Evolutionary conservation across 73 alveolate species (phyloP), one percentile per base, ranked within the genome.

Genomic region (Effrenium voratum): DNA sequence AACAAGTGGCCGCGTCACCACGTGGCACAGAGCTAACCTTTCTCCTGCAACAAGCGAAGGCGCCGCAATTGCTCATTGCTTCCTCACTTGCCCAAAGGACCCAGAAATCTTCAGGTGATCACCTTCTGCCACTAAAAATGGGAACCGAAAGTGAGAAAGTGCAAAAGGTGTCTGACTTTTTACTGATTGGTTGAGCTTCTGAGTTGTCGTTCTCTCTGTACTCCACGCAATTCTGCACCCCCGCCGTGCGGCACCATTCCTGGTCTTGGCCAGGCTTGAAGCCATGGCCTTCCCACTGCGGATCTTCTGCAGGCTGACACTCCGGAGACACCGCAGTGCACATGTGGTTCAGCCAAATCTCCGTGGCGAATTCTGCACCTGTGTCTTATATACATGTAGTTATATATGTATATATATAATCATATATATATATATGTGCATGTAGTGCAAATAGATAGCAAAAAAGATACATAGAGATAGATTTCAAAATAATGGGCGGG

Each of bases 231-330:
- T 60, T 40, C 40, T 57, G 43, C 3, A 57, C 57, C 40, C 93
- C 93, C 47, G 55, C 93, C 3, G 81, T 85, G 45, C 57, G 80
- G 16, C 93, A 85, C 93, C 93, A 85, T 44, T 85, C 93, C 80
- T 85, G 93, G 32, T 52, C 79, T 40, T 85, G 81, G 1, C 93
- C 93, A 22, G 93, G 80, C 38, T 38, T 46, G 45, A 85, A 85
- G 80, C 93, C 93, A 57, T 85, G 93, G 2, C 59, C 81, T 34
- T 85, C 93, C 93, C 93, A 85, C 41, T 85, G 46, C 13, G 59
- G 63, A 5, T 32, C 38, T 44, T 85, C 93, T 36, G 93, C 59
- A 8, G 93, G 93, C 63, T 85, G 44, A 85, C 93, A 85, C 49
- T 85, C 93, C 28, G 93, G 93, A 19, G 81, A 24, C 4, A 43